These are phyloP conservation scores for Halophytophthora polymorphica DNA, from an alignment of 352 stramenopile species.

Conservation along the genomic window DNA sequence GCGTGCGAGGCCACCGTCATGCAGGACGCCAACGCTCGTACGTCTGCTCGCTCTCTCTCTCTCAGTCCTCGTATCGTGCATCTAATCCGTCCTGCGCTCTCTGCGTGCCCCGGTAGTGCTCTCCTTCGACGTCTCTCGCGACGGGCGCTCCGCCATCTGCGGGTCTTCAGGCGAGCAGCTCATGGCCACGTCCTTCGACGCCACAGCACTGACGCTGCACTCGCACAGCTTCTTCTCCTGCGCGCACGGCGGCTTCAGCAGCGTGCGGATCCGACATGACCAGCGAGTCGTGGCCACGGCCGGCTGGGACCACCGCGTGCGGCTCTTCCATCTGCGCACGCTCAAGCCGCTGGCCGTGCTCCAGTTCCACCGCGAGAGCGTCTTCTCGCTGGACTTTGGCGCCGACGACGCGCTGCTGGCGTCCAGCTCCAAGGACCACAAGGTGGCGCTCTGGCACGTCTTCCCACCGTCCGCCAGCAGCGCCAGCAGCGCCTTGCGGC, in stretches of 20 bases:
- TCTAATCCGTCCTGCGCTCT: slow-evolving; percentile 9
- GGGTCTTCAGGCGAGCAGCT: slow-evolving; percentile 60
- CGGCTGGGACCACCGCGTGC: slow-evolving; percentile 73
- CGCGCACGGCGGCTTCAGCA: slow-evolving; percentile 60
- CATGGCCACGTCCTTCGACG: slow-evolving; percentile 44
- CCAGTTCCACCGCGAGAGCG: slow-evolving; percentile 77
- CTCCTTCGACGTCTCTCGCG: slow-evolving; percentile 58
- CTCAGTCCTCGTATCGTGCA: not conserved
- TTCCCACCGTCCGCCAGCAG: slow-evolving; percentile 39
- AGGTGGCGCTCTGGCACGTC: slow-evolving; percentile 77
- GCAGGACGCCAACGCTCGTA: slow-evolving; percentile 48
- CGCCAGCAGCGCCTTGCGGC: slow-evolving; percentile 22
- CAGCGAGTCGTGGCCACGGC: slow-evolving; percentile 78
- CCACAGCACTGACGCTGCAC: slow-evolving; percentile 27
- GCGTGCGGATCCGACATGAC: slow-evolving; percentile 60
- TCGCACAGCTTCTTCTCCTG: slow-evolving; percentile 54
- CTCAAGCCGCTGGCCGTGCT: slow-evolving; percentile 75
- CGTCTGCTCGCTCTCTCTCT: slow-evolving; percentile 8
- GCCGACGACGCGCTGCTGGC: slow-evolving; percentile 51
- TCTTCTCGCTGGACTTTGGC: slow-evolving; percentile 71
- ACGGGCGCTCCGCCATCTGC: slow-evolving; percentile 54
- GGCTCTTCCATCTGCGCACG: slow-evolving; percentile 73
- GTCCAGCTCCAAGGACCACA: slow-evolving; percentile 79
- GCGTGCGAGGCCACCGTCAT: slow-evolving; percentile 49
- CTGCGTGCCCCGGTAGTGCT: slow-evolving; percentile 44